A percentile compares a stretch with the other conserved stretches of the same genome.
phyloP scores from a whole-genome alignment of 2,329 filamentous ascomycete genomes.

The Akanthomyces lecanii region DNA sequence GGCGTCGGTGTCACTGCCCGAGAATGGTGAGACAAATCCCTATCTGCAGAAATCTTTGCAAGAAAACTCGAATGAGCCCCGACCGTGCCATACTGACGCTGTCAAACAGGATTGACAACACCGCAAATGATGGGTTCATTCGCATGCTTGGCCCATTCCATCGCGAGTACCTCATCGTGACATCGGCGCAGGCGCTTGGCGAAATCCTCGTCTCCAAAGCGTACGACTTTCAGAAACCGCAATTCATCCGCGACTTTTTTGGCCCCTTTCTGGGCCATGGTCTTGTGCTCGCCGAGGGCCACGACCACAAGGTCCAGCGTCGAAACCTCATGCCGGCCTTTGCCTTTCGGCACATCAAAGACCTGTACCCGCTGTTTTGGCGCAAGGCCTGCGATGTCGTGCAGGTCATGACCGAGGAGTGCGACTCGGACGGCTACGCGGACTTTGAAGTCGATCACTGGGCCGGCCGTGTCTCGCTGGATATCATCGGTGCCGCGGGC shows the following conservation, averaged over 20 bases:
- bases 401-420: neutral
- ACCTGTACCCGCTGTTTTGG: constrained; percentile 23
- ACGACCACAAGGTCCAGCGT: constrained; percentile 23
- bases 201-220: constrained; percentile 14
- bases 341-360: constrained; percentile 21
- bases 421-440: neutral
- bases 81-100: neutral
- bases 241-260: constrained; percentile 15
- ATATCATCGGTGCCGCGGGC: constrained; percentile 57
- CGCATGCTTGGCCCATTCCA: constrained; percentile 3
- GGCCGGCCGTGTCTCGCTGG: constrained; percentile 51
- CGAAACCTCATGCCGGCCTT: constrained; percentile 23
- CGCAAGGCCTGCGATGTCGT: constrained; percentile 21
- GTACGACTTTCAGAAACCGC: constrained; percentile 22
- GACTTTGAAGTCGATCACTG: constrained; percentile 29
- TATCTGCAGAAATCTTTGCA: neutral
- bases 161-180: constrained; percentile 11
- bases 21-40: neutral
- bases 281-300: constrained; percentile 20
- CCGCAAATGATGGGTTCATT: constrained; percentile 1
- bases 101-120: neutral
- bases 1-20: neutral
- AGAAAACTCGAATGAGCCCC: neutral
- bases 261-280: constrained; percentile 19
- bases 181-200: constrained; percentile 3